These are phyloP conservation scores for Coemansia aciculifera DNA, from an alignment of 192 early-diverging fungal species.

Conservation along the genomic window DNA sequence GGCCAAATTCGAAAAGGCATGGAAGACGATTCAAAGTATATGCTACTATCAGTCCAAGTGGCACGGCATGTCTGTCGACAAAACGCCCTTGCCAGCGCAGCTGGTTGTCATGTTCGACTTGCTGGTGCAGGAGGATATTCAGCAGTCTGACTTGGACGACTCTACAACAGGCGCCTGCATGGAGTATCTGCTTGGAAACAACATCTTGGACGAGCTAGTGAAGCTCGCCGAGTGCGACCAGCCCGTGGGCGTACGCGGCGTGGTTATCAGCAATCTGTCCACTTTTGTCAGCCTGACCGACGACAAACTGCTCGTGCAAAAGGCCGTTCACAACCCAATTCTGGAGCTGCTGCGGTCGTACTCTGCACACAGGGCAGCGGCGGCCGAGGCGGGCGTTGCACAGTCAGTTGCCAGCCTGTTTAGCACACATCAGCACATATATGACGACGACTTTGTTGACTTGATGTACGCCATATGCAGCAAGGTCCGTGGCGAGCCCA, in stretches of 20 bases:
- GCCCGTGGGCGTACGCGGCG: slow-evolving; percentile 76
- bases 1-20: slow-evolving; percentile 71
- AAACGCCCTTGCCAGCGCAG: slow-evolving; percentile 75
- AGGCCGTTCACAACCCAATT: slow-evolving; percentile 83
- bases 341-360: slow-evolving; percentile 72
- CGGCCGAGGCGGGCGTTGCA: slow-evolving; percentile 7
- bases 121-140: slow-evolving; percentile 81
- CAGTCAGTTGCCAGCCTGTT: slow-evolving; percentile 27
- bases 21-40: slow-evolving; percentile 58
- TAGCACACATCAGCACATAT: slow-evolving; percentile 20
- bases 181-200: slow-evolving; percentile 84
- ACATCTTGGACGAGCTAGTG: slow-evolving; percentile 79
- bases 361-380: slow-evolving; percentile 28
- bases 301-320: slow-evolving; percentile 86
- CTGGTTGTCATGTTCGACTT: slow-evolving; percentile 84
- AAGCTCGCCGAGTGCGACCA: slow-evolving; percentile 73
- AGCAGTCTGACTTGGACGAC: slow-evolving; percentile 66
- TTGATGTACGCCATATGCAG: slow-evolving; percentile 52
- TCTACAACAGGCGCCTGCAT: slow-evolving; percentile 81
- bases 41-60: slow-evolving; percentile 51
- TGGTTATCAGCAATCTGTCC: slow-evolving; percentile 76
- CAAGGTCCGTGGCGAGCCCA: slow-evolving; percentile 52
- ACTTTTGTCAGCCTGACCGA: slow-evolving; percentile 83
- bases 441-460: slow-evolving; percentile 49
- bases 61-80: slow-evolving; percentile 56